A percentile compares a stretch with the other conserved stretches of the same genome.
Evolutionary conservation across 352 stramenopile genomes (phyloP).

Genomic region (Phytophthora palmivora): DNA sequence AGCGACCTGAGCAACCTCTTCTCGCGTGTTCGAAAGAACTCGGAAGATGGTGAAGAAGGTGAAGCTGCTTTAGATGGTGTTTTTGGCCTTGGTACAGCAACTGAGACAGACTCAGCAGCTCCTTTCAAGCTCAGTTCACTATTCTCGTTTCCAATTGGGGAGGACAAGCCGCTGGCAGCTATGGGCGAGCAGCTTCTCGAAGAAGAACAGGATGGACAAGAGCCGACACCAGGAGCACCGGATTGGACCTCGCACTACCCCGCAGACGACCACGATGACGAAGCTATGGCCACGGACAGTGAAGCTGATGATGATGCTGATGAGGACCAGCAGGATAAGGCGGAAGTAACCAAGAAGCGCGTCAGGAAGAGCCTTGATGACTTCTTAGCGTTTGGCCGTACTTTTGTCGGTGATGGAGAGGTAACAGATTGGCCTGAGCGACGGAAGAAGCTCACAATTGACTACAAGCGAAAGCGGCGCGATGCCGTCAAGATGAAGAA

Average conservation of each 20-base stretch:
- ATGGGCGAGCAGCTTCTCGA: slow-evolving; percentile 65
- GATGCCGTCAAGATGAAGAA: slow-evolving; percentile 82
- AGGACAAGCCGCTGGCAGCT: slow-evolving; percentile 49
- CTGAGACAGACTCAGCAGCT: slow-evolving; percentile 7
- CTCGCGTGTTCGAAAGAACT: slow-evolving; percentile 82
- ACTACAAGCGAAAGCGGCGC: slow-evolving; percentile 85
- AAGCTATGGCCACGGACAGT: slow-evolving; percentile 43
- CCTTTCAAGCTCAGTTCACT: slow-evolving; percentile 80
- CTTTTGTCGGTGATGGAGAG: slow-evolving; percentile 48
- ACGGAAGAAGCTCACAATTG: slow-evolving; percentile 77
- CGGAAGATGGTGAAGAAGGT: slow-evolving; percentile 76
- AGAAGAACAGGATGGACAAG: slow-evolving; percentile 44
- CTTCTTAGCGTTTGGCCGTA: slow-evolving; percentile 68
- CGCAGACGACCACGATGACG: slow-evolving; percentile 34
- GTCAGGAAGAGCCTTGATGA: slow-evolving; percentile 61
- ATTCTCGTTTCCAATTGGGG: slow-evolving; percentile 67
- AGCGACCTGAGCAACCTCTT: slow-evolving; percentile 71
- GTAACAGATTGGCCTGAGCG: slow-evolving; percentile 60
- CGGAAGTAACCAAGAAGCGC: slow-evolving; percentile 27
- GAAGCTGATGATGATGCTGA: slow-evolving; percentile 46
- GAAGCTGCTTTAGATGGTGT: slow-evolving; percentile 82
- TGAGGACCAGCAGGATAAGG: slow-evolving; percentile 27
- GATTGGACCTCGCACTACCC: slow-evolving; percentile 30
- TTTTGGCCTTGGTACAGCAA: slow-evolving; percentile 36
- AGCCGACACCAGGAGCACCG: slow-evolving; percentile 5